Base-by-base conservation (phyloP, 2,329 filamentous ascomycete genomes). In the Microsporum ferrugineum region DNA sequence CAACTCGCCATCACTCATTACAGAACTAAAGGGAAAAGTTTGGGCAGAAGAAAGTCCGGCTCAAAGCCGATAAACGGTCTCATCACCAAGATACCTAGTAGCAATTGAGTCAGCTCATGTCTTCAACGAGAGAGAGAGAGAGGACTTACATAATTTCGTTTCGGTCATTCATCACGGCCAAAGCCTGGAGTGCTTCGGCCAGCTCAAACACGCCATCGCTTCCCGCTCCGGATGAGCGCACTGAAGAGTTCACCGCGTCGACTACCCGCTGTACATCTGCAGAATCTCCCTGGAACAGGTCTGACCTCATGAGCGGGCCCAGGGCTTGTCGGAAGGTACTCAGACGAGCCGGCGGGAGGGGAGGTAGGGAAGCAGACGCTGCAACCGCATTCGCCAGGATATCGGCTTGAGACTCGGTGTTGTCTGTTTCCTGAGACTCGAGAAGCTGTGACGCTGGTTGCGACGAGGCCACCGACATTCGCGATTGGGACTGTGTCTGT, bases 61-160 rank as follows among this genome's bases (percentile, higher is more conserved):
- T 49, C 78, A 89, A 61, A 89, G 83, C 75, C 87, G 86, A 73
- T 88, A 89, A 51, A 89, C 84, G 63, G 85, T 77, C 57, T 87
- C 82, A 47, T 85, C 86, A 61, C 71, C 75, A 53, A 77, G 72
- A 67, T 73, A 78, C 75, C 75, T 77, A 63, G 53, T 34, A 31
- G 17, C 38, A 64, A 60, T 65, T 27, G 43, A 31, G 45, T 49
- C 45, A 49, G 45, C 10, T 14, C 6, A 29, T 49, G 45, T 49
- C 4, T 12, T 45, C 61, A 60, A 38, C 12, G 8, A 59, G 82
- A 81, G 80, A 65, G 56, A 47, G 47, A 47, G 61, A n/a, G 38
- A 38, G 14, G 27, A 84, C 88, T 83, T 78, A 92, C 91, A 99
- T 99, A 71, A 99, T 86, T 78, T 92, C 86, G 73, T 96, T 96